A percentile compares a stretch with the other conserved stretches of the same genome.
Conservation (phyloP, 2,329 filamentous ascomycete species). For the Colletotrichum sp. region DNA sequence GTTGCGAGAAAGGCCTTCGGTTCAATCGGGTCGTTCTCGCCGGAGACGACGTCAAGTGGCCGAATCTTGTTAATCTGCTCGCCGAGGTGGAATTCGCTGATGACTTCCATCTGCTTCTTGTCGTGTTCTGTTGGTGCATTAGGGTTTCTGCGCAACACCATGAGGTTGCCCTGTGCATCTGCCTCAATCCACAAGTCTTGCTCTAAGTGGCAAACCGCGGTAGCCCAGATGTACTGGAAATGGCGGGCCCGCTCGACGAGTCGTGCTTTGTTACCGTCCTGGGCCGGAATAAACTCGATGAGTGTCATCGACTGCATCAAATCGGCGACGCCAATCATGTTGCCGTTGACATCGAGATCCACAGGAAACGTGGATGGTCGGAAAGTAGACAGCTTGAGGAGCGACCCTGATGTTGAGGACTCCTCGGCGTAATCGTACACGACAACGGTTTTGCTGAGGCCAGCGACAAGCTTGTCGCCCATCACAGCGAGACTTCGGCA, state of each 20-base stretch:
- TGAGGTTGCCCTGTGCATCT: constrained; percentile 87
- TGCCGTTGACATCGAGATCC: constrained; percentile 75
- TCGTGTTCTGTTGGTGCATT: constrained; percentile 79
- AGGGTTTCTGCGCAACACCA: constrained; percentile 77
- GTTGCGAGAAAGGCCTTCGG: constrained; percentile 90
- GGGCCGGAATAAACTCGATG: constrained; percentile 70
- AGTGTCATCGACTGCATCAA: constrained; percentile 92
- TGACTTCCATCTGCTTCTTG: constrained; percentile 71
- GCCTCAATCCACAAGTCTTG: constrained; percentile 80
- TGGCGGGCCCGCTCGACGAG: constrained; percentile 81
- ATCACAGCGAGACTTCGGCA: constrained; percentile 81
- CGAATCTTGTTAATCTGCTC: constrained; percentile 94
- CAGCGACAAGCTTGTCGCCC: constrained; percentile 80
- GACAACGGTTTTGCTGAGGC: constrained; percentile 85
- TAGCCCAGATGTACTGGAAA: constrained; percentile 82
- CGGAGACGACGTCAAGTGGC: constrained; percentile 70
- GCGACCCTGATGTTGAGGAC: constrained; percentile 57
- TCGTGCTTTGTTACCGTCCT: constrained; percentile 61
- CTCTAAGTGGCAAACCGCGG: constrained; percentile 75
- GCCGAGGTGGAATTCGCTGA: constrained; percentile 83
- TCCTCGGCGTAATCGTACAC: constrained; percentile 62
- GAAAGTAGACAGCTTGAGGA: constrained; percentile 78
- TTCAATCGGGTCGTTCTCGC: constrained; percentile 69
- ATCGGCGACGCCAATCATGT: constrained; percentile 84
- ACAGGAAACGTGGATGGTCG: constrained; percentile 85